Evolutionary conservation across 192 early-diverging fungal genomes (phyloP), one percentile per base, ranked within the genome.

Genomic region (Umbelopsis ramanniana): DNA sequence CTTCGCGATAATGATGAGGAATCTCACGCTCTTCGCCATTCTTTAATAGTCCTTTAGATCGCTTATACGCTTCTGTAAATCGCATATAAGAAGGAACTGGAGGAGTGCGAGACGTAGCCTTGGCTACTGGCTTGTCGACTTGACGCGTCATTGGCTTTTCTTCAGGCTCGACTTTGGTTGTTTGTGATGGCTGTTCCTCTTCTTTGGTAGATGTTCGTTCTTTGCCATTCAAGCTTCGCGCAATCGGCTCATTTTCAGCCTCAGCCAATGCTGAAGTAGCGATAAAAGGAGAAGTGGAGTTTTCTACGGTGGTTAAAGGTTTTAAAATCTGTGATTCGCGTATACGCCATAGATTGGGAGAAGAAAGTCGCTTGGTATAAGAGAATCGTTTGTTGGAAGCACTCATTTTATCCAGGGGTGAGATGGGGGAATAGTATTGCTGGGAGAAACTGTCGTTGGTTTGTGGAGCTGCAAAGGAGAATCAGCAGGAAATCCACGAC

Each of bases 261-360:
- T 63, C 26, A 38, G 26, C 55, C 24, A 35, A 35, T 26, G 10
- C 17, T 19, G 33, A 4, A 37, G 29, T 63, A 37, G 26, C 33
- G 26, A 50, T 0, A 19, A 50, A 50, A n/a, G 48, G 48, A 17
- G 48, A 50, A 2, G 48, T 50, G 15, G 48, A 50, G 48, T 63
- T 63, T 35, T 63, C 29, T n/a, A 63, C 57, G 14, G 57, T 63
- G 12, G 17, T 12, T 26, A 63, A 19, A 19, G 57, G 57, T 43
- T 43, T 43, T 43, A 43, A 12, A 43, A 43, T 12, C 57, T 63
- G 57, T 19, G 57, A 63, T 14, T 63, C 57, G 57, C 57, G 57
- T 35, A 63, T 63, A 26, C 57, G 57, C 57, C 57, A 63, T 17
- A 63, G 57, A 17, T 63, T 63, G 57, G 57, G 57, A 37, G 57